Base-by-base conservation (phyloP, 2,329 filamentous ascomycete genomes). In the Claviceps pusilla region DNA sequence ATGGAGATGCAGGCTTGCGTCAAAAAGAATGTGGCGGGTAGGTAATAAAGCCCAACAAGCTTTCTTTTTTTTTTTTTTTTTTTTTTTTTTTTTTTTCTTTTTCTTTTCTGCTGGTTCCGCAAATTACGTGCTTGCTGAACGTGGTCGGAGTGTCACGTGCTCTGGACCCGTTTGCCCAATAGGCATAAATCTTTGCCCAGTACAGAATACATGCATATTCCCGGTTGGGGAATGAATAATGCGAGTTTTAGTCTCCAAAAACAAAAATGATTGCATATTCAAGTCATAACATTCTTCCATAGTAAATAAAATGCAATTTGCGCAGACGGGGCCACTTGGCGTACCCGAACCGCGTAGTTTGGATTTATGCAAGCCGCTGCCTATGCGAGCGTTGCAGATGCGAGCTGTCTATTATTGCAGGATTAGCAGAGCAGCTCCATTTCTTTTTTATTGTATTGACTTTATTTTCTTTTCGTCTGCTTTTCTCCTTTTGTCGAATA, bases 11-110 rank as follows among this genome's bases (percentile, higher is more conserved):
- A 55, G 57, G 57, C 53, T 54, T 59, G 58, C 56, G 55, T 55
- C 51, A 61, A 65, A 60, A 66, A 62, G 59, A 62, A 57, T 59
- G 60, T 64, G 62, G 64, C 63, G 64, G 64, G 64, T 63, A 58
- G 19, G 33, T 24, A 2, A 24, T 24, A 48, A 7, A 9, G 28
- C 14, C 24, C 31, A 24, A 24, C 24, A 24, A 24, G 24, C 24
- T 24, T 24, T 24, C 2, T 2, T 24, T 2, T 24, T 24, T 24
- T 24, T 24, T 24, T 24, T 2, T 24, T 24, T 3, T 24, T 3
- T 2, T 24, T 2, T 24, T 24, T 24, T 24, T 24, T 24, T 24
- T 2, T 24, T 24, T 3, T 24, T 24, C 3, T 24, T 24, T 3
- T 24, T 24, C 24, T 24, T 24, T 3, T 24, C 24, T 24, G 24